Percentiles rank a stretch among this genome's conserved stretches.
Evolutionary conservation across 208 protist genomes (phyloP).

Genomic region (Wallacemonas sp.): DNA sequence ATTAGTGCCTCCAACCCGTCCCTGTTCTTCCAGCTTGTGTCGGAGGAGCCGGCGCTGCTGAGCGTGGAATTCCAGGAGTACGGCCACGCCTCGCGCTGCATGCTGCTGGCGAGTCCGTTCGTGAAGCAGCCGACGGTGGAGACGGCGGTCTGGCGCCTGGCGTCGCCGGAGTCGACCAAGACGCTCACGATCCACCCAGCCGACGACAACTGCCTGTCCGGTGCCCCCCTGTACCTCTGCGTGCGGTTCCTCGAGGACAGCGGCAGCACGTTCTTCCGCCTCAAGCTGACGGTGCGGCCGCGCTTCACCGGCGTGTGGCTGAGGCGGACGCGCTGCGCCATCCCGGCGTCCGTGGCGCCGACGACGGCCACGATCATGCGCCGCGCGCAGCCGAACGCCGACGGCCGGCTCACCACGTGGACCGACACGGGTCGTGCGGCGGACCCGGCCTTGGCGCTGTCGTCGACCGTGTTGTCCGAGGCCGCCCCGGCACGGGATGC

Average conservation of each 20-base stretch:
- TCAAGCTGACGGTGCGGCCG: constrained; percentile 44
- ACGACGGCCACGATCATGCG: constrained; percentile 27
- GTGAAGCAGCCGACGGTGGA: constrained; percentile 59
- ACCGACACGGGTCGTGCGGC: neutral
- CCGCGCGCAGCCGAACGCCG: constrained; percentile 16
- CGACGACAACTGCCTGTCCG: constrained; percentile 44
- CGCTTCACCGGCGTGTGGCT: constrained; percentile 56
- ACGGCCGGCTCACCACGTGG: too few relatives aligned
- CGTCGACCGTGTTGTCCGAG: neutral
- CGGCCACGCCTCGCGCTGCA: constrained; percentile 73
- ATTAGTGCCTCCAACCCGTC: constrained; percentile 56
- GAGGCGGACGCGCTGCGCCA: constrained; percentile 23
- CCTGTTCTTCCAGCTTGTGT: constrained; percentile 58
- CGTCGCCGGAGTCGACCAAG: constrained; percentile 74
- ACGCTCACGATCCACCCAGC: constrained; percentile 74
- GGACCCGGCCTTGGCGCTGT: neutral
- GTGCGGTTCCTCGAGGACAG: constrained; percentile 79
- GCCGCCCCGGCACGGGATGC: neutral
- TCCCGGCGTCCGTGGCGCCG: constrained; percentile 7
- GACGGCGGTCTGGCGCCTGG: constrained; percentile 80
- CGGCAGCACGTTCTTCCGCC: constrained; percentile 70
- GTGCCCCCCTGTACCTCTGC: constrained; percentile 56
- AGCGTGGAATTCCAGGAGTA: constrained; percentile 81
- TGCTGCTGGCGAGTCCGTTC: constrained; percentile 69
- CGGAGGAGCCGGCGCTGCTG: constrained; percentile 49